Conservation (phyloP, 2,329 filamentous ascomycete species). For the Bertia moriformis region DNA sequence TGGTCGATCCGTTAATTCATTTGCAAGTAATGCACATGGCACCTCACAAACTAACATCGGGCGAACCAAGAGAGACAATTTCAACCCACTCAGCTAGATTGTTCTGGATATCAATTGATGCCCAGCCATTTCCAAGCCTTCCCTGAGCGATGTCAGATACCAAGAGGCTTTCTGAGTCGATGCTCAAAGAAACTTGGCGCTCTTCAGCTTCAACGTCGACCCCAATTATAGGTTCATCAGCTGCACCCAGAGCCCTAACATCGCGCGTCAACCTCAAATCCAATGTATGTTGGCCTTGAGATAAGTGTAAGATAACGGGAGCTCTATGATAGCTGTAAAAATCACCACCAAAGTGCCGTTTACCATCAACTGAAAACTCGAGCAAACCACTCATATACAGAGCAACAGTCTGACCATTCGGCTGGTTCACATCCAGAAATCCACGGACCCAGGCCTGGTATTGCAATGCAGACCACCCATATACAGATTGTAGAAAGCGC, state of each 20-base stretch:
- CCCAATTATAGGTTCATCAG: neutral
- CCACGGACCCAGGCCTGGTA: constrained; percentile 41
- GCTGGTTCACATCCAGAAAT: constrained; percentile 19
- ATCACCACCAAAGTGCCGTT: constrained; percentile 37
- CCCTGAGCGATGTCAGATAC: constrained; percentile 25
- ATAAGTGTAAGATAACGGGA: constrained; percentile 28
- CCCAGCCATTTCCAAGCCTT: constrained; percentile 25
- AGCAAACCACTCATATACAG: constrained; percentile 30
- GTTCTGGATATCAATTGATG: constrained; percentile 29
- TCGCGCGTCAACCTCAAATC: neutral
- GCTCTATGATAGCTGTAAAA: constrained; percentile 31
- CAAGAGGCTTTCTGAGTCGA: neutral
- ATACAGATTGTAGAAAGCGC: constrained; percentile 31
- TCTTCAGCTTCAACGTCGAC: neutral
- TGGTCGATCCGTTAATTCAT: too few relatives aligned
- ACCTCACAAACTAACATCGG: too few relatives aligned
- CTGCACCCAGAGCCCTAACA: neutral
- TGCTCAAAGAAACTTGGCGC: neutral
- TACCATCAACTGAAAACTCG: constrained; percentile 32
- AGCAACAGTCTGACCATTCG: constrained; percentile 14
- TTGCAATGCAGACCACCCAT: constrained; percentile 41
- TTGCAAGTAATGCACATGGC: too few relatives aligned
- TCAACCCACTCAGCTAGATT: constrained; percentile 5
- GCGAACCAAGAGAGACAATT: neutral
- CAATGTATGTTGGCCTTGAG: constrained; percentile 8